A percentile compares a stretch with the other conserved stretches of the same genome.
Conservation (phyloP, 495 filamentous ascomycete species). For the Lineolata rhizophorae region DNA sequence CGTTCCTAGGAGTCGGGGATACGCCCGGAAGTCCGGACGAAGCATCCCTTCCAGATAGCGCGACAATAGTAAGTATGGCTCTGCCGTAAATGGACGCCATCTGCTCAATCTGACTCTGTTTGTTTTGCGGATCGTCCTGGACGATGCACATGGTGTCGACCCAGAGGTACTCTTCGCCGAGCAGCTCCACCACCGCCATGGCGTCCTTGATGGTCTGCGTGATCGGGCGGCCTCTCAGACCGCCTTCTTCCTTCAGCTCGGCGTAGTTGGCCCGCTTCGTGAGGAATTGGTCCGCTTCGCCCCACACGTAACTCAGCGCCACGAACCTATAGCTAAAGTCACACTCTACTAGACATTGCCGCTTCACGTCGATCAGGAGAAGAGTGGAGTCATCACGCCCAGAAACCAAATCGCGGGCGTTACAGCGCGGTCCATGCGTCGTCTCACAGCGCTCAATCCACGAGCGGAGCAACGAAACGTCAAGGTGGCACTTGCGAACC, state of each 20-base stretch:
- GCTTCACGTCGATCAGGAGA: not conserved
- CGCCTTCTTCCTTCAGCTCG: not conserved
- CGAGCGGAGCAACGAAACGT: too few relatives aligned
- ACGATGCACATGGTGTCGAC: slow-evolving; percentile 7
- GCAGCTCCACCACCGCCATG: slow-evolving; percentile 1
- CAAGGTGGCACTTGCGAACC: too few relatives aligned
- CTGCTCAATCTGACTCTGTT: slow-evolving; percentile 3
- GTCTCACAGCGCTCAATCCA: too few relatives aligned
- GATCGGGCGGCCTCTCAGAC: not conserved
- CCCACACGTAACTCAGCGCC: not conserved
- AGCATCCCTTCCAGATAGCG: not conserved
- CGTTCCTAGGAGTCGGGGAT: not conserved
- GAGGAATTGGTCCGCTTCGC: not conserved
- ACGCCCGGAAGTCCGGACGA: slow-evolving; percentile 4
- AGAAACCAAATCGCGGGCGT: too few relatives aligned
- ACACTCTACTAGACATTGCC: not conserved
- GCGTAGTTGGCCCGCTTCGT: not conserved
- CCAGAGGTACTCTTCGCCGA: slow-evolving; percentile 9
- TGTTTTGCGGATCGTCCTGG: slow-evolving; percentile 5
- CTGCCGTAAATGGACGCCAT: slow-evolving; percentile 7
- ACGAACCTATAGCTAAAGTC: not conserved
- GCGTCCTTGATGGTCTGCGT: slow-evolving; percentile 4
- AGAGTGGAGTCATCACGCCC: too few relatives aligned
- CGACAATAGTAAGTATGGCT: slow-evolving; percentile 7
- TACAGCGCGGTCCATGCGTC: too few relatives aligned